phyloP scores from a whole-genome alignment of 345 rosid species.

The Rhodamnia rubescens region DNA sequence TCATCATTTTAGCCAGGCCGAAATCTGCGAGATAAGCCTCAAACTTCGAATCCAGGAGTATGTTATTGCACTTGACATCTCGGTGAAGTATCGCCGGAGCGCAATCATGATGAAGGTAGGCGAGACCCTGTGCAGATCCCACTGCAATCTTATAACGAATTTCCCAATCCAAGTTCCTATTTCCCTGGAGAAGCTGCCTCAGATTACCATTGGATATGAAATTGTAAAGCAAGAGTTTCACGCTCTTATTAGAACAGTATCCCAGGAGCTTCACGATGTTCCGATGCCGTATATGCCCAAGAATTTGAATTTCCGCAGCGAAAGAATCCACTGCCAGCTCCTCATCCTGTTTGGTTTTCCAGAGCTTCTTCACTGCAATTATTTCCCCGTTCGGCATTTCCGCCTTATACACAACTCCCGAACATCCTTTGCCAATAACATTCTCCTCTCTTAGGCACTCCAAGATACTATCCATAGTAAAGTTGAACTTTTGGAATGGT shows the following conservation, averaged over 20 bases:
- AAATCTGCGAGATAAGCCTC: slow-evolving; percentile 89
- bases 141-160: slow-evolving; percentile 82
- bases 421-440: slow-evolving; percentile 90
- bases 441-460: slow-evolving; percentile 72
- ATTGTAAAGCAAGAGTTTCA: slow-evolving; percentile 81
- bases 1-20: slow-evolving; percentile 84
- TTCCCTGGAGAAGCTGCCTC: slow-evolving; percentile 58
- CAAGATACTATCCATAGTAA: slow-evolving; percentile 63
- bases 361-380: slow-evolving; percentile 84
- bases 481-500: slow-evolving; percentile 76
- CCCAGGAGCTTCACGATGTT: slow-evolving; percentile 87
- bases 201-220: slow-evolving; percentile 78
- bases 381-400: slow-evolving; percentile 73
- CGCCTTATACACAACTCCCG: slow-evolving; percentile 81
- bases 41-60: slow-evolving; percentile 69
- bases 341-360: slow-evolving; percentile 59
- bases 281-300: slow-evolving; percentile 80
- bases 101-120: slow-evolving; percentile 93
- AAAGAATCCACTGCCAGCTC: slow-evolving; percentile 62
- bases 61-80: slow-evolving; percentile 89
- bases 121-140: slow-evolving; percentile 86
- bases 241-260: slow-evolving; percentile 74
- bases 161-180: slow-evolving; percentile 79
- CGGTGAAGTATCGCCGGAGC: slow-evolving; percentile 81
- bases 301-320: slow-evolving; percentile 86